These are phyloP conservation scores for Filobasidium uniguttulatum DNA, from an alignment of 1,284 basidiomycete species.

Conservation along the genomic window DNA sequence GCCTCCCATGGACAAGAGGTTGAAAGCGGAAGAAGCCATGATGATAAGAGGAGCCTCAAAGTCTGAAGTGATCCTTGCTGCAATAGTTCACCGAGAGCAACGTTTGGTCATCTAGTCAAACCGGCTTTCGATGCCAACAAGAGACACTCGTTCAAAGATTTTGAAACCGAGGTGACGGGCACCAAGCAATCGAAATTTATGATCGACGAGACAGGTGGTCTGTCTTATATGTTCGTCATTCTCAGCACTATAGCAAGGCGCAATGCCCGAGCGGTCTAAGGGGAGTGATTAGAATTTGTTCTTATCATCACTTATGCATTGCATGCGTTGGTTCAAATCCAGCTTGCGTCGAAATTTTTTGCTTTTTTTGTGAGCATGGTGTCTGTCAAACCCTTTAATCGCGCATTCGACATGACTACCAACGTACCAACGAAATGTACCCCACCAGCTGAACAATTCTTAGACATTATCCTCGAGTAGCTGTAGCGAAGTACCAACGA, in stretches of 20 bases:
- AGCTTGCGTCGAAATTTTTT: neutral
- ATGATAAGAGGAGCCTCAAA: neutral
- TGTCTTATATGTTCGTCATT: neutral
- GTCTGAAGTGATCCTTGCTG: neutral
- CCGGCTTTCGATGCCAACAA: too few species aligned
- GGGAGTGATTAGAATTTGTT: conserved; percentile 1
- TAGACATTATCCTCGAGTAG: too few species aligned
- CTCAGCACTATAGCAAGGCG: neutral
- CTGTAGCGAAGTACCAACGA: too few species aligned
- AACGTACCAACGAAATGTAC: too few species aligned
- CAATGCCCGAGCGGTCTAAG: conserved; percentile 1
- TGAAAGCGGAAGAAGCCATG: conserved; percentile 44
- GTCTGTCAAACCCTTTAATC: too few species aligned
- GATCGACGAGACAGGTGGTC: neutral
- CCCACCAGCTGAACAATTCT: too few species aligned
- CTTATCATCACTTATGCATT: conserved; percentile 1
- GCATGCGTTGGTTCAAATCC: conserved; percentile 3
- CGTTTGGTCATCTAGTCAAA: neutral
- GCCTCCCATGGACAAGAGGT: conserved; percentile 60
- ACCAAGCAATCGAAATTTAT: too few species aligned
- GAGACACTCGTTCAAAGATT: too few species aligned
- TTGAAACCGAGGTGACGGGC: too few species aligned
- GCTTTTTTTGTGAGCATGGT: too few species aligned
- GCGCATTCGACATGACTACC: too few species aligned
- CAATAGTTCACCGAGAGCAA: neutral